phyloP scores from a whole-genome alignment of 495 filamentous ascomycete species.

The Oleoguttula mirabilis region DNA sequence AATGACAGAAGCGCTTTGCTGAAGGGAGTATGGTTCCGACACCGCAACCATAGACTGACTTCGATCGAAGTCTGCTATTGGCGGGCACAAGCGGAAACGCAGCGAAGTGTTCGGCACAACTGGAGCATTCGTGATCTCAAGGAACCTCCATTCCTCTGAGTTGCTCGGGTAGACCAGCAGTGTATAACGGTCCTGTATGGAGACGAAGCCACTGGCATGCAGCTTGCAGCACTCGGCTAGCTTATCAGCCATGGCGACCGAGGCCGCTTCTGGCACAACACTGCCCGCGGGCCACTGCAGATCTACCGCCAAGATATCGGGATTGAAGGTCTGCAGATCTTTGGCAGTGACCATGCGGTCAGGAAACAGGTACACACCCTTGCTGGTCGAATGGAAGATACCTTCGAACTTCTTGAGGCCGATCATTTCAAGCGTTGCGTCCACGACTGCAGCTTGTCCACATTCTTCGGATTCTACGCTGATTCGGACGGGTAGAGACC shows the following conservation, averaged over 20 bases:
- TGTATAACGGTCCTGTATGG: slow-evolving; percentile 9
- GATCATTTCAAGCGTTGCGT: too few relatives aligned
- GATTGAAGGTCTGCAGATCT: too few relatives aligned
- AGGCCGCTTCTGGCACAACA: neutral
- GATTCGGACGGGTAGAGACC: too few relatives aligned
- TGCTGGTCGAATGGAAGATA: slow-evolving; percentile 3
- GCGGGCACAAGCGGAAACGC: slow-evolving; percentile 6
- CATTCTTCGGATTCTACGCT: too few relatives aligned
- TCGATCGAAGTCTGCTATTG: too few relatives aligned
- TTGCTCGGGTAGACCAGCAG: slow-evolving; percentile 4
- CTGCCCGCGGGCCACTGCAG: slow-evolving; percentile 6
- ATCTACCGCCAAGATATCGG: too few relatives aligned
- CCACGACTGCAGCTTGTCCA: too few relatives aligned
- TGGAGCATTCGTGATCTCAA: neutral
- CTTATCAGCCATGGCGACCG: neutral
- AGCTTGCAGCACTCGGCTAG: slow-evolving; percentile 6
- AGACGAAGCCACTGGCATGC: slow-evolving; percentile 2
- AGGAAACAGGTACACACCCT: slow-evolving; percentile 4
- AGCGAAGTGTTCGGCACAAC: neutral
- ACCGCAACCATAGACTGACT: too few relatives aligned
- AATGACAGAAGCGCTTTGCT: too few relatives aligned
- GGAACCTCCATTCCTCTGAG: slow-evolving; percentile 7
- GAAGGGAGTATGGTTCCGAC: too few relatives aligned
- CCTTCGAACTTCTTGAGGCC: neutral
- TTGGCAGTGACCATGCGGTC: slow-evolving; percentile 5